Evolutionary conservation across 352 stramenopile genomes (phyloP).

Genomic region (Phytophthora gonapodyides): DNA sequence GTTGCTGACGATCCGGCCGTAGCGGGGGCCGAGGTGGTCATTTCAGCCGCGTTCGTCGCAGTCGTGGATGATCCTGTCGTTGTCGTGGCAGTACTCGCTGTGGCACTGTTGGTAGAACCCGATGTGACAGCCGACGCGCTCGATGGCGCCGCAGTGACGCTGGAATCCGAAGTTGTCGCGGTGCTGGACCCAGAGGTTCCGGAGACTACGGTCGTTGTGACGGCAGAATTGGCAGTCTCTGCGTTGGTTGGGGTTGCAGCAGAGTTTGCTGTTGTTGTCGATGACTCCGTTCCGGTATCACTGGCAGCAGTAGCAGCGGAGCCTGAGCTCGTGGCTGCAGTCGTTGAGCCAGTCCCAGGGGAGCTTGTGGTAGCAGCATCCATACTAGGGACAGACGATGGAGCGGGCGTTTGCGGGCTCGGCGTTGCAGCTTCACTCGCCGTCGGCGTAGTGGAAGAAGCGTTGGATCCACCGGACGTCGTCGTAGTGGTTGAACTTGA

Average conservation of each 20-base stretch:
- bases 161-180: slow-evolving; percentile 3
- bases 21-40: not conserved
- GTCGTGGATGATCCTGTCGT: no score
- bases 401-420: not conserved
- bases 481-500: not conserved
- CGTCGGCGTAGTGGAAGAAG: not conserved
- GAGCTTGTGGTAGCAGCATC: not conserved
- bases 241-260: not conserved
- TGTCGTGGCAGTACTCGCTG: no score
- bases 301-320: not conserved
- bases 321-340: not conserved
- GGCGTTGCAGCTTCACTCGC: not conserved
- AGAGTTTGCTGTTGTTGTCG: no score
- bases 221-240: slow-evolving; percentile 2
- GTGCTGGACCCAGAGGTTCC: not conserved
- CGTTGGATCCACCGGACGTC: slow-evolving; percentile 1
- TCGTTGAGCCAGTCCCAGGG: not conserved
- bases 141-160: not conserved
- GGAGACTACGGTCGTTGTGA: not conserved
- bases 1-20: not conserved
- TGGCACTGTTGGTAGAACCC: no score
- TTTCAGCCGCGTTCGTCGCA: no score
- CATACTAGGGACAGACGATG: not conserved
- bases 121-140: no score
- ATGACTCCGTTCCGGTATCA: no score